A percentile compares a stretch with the other conserved stretches of the same genome.
Conservation (phyloP, 176 grass and related monocot genomes). For the Hordeum vulgare region MorexV3_pseudomolecules_assembly NC_058522.1:550079289-550079788, state of each 20-base stretch:
- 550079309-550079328: no score
- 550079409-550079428: constrained; percentile 14
- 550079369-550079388: constrained; percentile 69
- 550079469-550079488: constrained; percentile 43
- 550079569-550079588: constrained; percentile 47
- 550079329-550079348: constrained; percentile 27
- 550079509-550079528: constrained; percentile 39
- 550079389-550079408: constrained; percentile 13
- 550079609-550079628: constrained; percentile 34
- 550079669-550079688: no score
- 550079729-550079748: no score
- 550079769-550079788: no score
- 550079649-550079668: constrained; percentile 50
- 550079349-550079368: constrained; percentile 91
- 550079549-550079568: constrained; percentile 43
- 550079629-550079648: constrained; percentile 37
- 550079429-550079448: constrained; percentile 13
- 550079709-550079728: no score
- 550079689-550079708: no score
- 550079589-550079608: constrained; percentile 34
- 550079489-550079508: constrained; percentile 25
- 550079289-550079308: constrained; percentile 24
- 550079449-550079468: constrained; percentile 3
- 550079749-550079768: no score
- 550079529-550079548: constrained; percentile 26